Percentiles rank a stretch among this genome's conserved stretches.
phyloP scores from a whole-genome alignment of 768 basidiomycete species.

The Pisolithus orientalis region DNA sequence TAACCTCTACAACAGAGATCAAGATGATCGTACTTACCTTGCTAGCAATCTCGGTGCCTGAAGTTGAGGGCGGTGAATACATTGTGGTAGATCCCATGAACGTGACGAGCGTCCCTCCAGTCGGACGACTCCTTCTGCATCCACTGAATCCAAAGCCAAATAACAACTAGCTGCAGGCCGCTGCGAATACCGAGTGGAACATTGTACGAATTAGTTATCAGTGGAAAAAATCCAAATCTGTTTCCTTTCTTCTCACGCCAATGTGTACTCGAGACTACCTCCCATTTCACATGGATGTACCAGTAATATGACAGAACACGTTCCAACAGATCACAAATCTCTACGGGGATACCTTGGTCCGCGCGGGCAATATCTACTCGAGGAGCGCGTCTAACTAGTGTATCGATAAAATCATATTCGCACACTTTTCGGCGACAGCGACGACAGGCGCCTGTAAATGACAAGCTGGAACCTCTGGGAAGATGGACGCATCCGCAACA shows the following conservation, averaged over 20 bases:
- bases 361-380: too few relatives aligned
- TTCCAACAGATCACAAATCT: too few relatives aligned
- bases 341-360: neutral
- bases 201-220: too few relatives aligned
- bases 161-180: too few relatives aligned
- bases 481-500: slow-evolving; percentile 29
- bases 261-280: too few relatives aligned
- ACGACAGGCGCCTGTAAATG: slow-evolving; percentile 31
- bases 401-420: slow-evolving; percentile 22
- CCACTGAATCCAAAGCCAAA: neutral
- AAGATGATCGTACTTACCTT: slow-evolving; percentile 30
- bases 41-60: slow-evolving; percentile 23
- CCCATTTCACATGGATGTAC: too few relatives aligned
- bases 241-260: too few relatives aligned
- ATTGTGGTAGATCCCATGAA: slow-evolving; percentile 29
- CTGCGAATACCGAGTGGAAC: too few relatives aligned
- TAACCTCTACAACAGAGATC: neutral
- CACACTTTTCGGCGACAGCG: slow-evolving; percentile 34
- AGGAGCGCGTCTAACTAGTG: neutral
- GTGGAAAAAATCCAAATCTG: too few relatives aligned
- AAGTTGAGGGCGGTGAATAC: slow-evolving; percentile 25
- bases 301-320: too few relatives aligned
- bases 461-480: slow-evolving; percentile 24
- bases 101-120: slow-evolving; percentile 18
- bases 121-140: neutral